Conservation (phyloP, 768 basidiomycete genomes). For the Lentinus tigrinus region DNA sequence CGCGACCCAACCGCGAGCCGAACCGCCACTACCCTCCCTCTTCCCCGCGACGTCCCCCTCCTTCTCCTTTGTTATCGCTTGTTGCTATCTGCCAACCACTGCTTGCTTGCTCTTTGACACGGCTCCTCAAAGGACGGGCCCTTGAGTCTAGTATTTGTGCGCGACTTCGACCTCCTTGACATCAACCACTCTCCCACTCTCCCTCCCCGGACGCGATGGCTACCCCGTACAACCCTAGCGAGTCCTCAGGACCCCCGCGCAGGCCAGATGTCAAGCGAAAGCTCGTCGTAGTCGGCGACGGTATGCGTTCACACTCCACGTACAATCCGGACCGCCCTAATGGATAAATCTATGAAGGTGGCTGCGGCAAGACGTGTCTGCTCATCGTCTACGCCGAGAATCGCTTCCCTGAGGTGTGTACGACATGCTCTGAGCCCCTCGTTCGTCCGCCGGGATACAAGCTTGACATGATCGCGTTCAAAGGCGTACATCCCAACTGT, state of each 20-base stretch:
- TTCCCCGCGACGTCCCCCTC: not conserved
- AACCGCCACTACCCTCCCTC: conserved; percentile 1
- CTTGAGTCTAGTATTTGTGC: no score
- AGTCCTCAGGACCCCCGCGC: conserved; percentile 29
- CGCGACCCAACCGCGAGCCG: conserved; percentile 4
- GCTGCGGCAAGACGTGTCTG: conserved; percentile 92
- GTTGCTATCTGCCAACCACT: not conserved
- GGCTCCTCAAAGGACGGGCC: no score
- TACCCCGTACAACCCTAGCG: conserved; percentile 15
- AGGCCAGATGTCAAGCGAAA: conserved; percentile 84
- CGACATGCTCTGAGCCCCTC: no score
- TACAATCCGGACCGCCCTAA: not conserved
- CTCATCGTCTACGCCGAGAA: conserved; percentile 97
- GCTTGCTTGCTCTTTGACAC: not conserved
- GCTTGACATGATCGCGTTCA: no score
- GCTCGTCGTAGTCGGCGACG: conserved; percentile 86
- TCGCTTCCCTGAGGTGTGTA: conserved; percentile 87
- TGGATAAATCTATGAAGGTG: conserved; percentile 43
- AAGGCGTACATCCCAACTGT: conserved; percentile 93
- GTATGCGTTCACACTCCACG: conserved; percentile 43
- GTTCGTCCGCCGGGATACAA: no score
- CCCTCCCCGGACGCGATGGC: conserved; percentile 4
- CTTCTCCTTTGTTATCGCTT: not conserved
- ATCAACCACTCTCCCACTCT: not conserved
- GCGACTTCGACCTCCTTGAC: no score